Evolutionary conservation across 768 basidiomycete species (phyloP).

Genomic region (Kwoniella heveanensis): DNA sequence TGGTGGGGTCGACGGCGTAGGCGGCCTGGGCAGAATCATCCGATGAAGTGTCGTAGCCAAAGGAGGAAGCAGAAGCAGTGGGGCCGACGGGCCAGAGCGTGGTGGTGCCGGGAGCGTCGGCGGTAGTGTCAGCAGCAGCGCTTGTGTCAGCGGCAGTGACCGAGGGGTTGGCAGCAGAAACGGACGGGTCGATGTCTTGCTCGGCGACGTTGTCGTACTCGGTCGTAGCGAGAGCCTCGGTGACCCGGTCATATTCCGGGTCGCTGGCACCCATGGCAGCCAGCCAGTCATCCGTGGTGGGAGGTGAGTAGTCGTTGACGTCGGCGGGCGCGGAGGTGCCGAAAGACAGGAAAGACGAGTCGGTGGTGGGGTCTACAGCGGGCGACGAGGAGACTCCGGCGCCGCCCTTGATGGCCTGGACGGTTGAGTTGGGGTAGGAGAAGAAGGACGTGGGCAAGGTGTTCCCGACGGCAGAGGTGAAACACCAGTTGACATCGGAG

Average conservation of each 20-base stretch:
- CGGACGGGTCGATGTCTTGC: not conserved
- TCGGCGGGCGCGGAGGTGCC: slow-evolving; percentile 27
- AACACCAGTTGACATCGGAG: slow-evolving; percentile 70
- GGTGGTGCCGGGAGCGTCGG: slow-evolving; percentile 1
- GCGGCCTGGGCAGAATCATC: slow-evolving; percentile 14
- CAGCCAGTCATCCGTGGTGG: slow-evolving; percentile 30
- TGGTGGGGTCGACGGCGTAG: slow-evolving; percentile 7
- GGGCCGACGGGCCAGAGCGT: slow-evolving; percentile 7
- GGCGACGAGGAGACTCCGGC: not conserved
- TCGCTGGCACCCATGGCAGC: slow-evolving; percentile 31
- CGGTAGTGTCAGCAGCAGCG: not conserved
- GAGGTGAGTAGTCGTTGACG: slow-evolving; percentile 16
- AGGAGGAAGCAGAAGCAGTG: not conserved
- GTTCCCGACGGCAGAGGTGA: slow-evolving; percentile 64
- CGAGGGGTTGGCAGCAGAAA: slow-evolving; percentile 1
- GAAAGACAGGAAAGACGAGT: slow-evolving; percentile 27
- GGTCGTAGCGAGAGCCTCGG: slow-evolving; percentile 31
- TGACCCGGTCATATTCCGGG: slow-evolving; percentile 24
- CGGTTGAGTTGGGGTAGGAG: slow-evolving; percentile 58
- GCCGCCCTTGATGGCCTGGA: slow-evolving; percentile 20
- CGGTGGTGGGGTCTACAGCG: slow-evolving; percentile 23
- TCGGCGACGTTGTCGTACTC: slow-evolving; percentile 20
- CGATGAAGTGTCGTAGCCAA: not conserved
- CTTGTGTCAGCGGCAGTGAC: not conserved
- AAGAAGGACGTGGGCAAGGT: slow-evolving; percentile 66